Evolutionary conservation across 2,329 filamentous ascomycete genomes (phyloP).

Genomic region (Zasmidium citrigriseum): DNA sequence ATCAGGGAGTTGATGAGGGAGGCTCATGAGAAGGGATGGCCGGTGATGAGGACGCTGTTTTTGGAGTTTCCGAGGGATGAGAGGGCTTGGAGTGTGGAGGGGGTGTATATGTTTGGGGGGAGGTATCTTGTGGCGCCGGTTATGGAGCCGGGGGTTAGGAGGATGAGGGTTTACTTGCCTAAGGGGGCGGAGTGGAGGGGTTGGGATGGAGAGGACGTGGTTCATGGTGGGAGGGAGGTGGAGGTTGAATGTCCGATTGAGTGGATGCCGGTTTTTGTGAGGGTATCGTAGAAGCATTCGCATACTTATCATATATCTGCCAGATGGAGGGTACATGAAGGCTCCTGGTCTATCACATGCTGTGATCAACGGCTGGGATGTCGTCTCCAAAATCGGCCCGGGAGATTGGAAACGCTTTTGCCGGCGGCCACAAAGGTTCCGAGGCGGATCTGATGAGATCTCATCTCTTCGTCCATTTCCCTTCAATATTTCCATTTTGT

Average conservation of each 20-base stretch:
- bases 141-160: slow-evolving; percentile 49
- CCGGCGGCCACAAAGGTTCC: too few relatives aligned
- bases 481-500: too few relatives aligned
- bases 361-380: too few relatives aligned
- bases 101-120: slow-evolving; percentile 65
- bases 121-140: slow-evolving; percentile 62
- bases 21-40: slow-evolving; percentile 61
- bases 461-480: too few relatives aligned
- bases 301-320: too few relatives aligned
- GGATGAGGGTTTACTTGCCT: slow-evolving; percentile 56
- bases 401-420: too few relatives aligned
- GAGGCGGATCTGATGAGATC: too few relatives aligned
- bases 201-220: slow-evolving; percentile 37
- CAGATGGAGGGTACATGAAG: too few relatives aligned
- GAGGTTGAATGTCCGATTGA: slow-evolving; percentile 22
- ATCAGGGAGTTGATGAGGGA: slow-evolving; percentile 59
- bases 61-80: slow-evolving; percentile 63
- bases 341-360: too few relatives aligned
- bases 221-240: slow-evolving; percentile 20
- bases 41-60: slow-evolving; percentile 64
- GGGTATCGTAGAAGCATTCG: not conserved
- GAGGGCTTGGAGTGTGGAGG: slow-evolving; percentile 58
- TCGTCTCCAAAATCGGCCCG: too few relatives aligned
- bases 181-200: slow-evolving; percentile 47
- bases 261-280: slow-evolving; percentile 23